Evolutionary conservation across 176 grass and related monocot genomes (phyloP), one percentile per base, ranked within the genome.

Genomic region (Luzula sylvatica): DNA sequence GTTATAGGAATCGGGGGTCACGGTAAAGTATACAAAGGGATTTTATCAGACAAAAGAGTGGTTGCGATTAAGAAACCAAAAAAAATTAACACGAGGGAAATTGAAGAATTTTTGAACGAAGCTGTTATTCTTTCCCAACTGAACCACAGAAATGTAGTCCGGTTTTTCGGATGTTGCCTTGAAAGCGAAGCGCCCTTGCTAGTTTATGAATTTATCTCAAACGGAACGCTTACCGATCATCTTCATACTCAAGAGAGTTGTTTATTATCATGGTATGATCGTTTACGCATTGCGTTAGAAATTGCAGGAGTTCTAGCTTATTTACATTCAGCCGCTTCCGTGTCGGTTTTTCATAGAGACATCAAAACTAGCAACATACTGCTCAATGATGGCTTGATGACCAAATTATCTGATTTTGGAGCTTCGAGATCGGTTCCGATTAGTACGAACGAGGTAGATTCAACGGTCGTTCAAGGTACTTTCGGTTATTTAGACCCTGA

Each of bases 401-500:
- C 52, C 5, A 70, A 70, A 17, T 21, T 70, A 21, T 42, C 66
- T n/a, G 66, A 70, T 7, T 70, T 70, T 27, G 66, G 66, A 2
- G 66, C 53, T 45, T 70, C 66, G 8, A 57, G 66, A 18, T 4
- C 52, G 3, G 24, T 49, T 2, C 20, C 13, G 14, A 8, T 48
- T 21, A 25, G 58, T 13, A 32, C 32, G 8, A 70, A 17, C n/a
- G 27, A 15, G 3, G 38, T 57, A 32, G 32, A 7, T 35, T 4
- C 5, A 4, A 70, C 66, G 0, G 14, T 23, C 3, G 66, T 70
- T 5, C 53, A 70, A n/a, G 52, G 66, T 14, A 70, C 53, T 30
- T 70, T 47, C 1, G 66, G 66, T 45, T 70, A 71, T 39, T 40
- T 77, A 35, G 74, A 70, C 8, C 74, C 74, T 5, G 66, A 77